A percentile compares a stretch with the other conserved stretches of the same genome.
phyloP scores from a whole-genome alignment of 192 early-diverging fungal species.

The Chytriomyces hyalinus region DNA sequence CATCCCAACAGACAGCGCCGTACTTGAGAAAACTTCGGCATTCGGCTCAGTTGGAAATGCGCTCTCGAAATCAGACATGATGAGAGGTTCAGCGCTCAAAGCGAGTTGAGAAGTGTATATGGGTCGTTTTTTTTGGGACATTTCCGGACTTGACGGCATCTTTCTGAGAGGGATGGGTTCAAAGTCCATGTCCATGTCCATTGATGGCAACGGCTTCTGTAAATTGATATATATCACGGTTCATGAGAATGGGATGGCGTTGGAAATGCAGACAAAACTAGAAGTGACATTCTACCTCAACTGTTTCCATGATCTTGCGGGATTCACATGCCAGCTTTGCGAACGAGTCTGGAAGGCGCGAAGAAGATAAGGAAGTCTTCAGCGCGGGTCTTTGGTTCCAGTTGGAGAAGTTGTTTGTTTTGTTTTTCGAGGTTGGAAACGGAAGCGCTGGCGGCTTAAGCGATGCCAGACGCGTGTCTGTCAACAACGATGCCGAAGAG shows the following conservation, averaged over 20 bases:
- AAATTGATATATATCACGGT: neutral
- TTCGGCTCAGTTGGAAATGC: too few relatives aligned
- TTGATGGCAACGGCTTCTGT: neutral
- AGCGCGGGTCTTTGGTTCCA: neutral
- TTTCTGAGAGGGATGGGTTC: neutral
- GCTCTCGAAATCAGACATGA: too few relatives aligned
- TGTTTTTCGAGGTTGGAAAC: conserved; percentile 4
- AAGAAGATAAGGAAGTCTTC: neutral
- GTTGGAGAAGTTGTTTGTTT: neutral
- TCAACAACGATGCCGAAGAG: neutral
- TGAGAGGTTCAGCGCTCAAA: too few relatives aligned
- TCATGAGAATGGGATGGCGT: neutral
- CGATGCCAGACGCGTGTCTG: neutral
- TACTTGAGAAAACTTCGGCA: neutral
- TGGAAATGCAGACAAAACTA: neutral
- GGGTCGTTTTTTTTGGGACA: neutral
- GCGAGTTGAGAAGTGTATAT: neutral
- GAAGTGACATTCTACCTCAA: neutral
- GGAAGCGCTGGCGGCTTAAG: conserved; percentile 11
- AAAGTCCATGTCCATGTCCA: neutral
- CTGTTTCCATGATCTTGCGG: neutral
- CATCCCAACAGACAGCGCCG: conserved; percentile 1
- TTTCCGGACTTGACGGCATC: neutral
- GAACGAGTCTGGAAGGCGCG: neutral
- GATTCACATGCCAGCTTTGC: neutral